A percentile compares a stretch with the other conserved stretches of the same genome.
Evolutionary conservation across 768 basidiomycete genomes (phyloP).

Genomic region (Leucosporidium scottii): DNA sequence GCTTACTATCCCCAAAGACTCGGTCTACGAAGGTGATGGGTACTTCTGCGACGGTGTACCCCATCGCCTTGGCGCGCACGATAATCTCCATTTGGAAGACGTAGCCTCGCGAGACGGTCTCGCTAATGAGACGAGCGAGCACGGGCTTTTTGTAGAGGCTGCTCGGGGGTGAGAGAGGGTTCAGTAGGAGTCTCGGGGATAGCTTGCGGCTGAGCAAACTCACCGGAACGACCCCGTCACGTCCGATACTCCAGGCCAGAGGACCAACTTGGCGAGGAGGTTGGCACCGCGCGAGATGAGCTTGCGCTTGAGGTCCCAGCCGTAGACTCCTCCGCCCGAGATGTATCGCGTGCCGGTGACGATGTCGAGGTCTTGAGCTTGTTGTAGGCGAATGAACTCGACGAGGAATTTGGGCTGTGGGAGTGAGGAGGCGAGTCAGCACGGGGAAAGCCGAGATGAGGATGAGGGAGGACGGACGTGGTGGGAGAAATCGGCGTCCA

Average conservation of each 20-base stretch:
- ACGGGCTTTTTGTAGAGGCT: constrained; percentile 65
- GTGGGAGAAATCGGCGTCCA: constrained; percentile 95
- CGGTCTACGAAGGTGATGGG: constrained; percentile 93
- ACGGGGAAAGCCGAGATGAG: not conserved
- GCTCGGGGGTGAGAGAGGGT: no score
- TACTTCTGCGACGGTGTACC: constrained; percentile 80
- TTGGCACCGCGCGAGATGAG: constrained; percentile 82
- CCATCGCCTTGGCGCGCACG: constrained; percentile 74
- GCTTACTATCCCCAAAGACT: constrained; percentile 86
- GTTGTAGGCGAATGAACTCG: constrained; percentile 80
- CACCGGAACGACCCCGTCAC: constrained; percentile 76
- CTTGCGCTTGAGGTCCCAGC: constrained; percentile 87
- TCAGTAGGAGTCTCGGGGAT: no score
- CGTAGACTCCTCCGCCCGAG: constrained; percentile 72
- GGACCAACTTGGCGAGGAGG: constrained; percentile 75
- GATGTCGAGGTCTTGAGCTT: constrained; percentile 80
- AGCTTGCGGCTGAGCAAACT: constrained; percentile 48
- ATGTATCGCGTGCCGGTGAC: constrained; percentile 89
- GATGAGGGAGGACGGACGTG: constrained; percentile 44
- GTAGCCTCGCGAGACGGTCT: constrained; percentile 79
- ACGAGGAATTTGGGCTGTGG: constrained; percentile 81
- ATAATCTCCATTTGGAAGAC: constrained; percentile 99
- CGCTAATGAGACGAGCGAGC: constrained; percentile 71
- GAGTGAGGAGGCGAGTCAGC: constrained; percentile 38
- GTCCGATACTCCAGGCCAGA: constrained; percentile 80